phyloP scores from a whole-genome alignment of 306 rosid genomes.

The Rubus parviflorus region DNA sequence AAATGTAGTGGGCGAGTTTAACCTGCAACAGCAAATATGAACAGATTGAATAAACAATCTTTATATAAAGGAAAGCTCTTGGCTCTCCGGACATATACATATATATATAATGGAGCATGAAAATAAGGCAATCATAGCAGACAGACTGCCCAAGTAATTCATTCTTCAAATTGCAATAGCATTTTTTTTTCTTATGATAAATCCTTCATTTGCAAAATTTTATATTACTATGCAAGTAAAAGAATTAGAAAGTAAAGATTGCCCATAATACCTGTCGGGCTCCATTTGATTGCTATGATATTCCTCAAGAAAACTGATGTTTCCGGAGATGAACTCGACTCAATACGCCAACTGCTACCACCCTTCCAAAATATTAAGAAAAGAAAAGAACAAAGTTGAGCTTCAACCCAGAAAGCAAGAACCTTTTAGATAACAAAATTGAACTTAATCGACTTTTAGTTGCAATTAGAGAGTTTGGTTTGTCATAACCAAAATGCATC shows the following conservation, averaged over 20 bases:
- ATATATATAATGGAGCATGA: neutral
- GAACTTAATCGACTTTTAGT: neutral
- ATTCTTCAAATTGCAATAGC: neutral
- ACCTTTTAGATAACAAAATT: neutral
- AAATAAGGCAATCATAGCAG: neutral
- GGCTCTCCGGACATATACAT: neutral
- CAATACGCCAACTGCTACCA: neutral
- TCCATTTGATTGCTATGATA: slow-evolving; percentile 35
- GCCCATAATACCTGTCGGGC: slow-evolving; percentile 35
- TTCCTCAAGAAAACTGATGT: neutral
- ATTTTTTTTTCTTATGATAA: neutral
- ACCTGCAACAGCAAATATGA: slow-evolving; percentile 41
- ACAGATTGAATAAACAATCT: slow-evolving; percentile 6
- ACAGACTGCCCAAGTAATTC: neutral
- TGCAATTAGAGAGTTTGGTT: neutral
- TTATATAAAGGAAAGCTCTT: neutral
- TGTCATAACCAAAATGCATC: neutral
- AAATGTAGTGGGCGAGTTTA: slow-evolving; percentile 83
- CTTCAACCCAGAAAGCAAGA: neutral
- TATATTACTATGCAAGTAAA: neutral
- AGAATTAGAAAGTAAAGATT: neutral
- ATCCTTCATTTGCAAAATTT: neutral
- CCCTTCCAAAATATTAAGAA: neutral
- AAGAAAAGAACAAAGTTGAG: neutral
- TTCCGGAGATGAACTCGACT: neutral